Conservation (phyloP, 208 protist species). For the Crithidia fasciculata region DNA sequence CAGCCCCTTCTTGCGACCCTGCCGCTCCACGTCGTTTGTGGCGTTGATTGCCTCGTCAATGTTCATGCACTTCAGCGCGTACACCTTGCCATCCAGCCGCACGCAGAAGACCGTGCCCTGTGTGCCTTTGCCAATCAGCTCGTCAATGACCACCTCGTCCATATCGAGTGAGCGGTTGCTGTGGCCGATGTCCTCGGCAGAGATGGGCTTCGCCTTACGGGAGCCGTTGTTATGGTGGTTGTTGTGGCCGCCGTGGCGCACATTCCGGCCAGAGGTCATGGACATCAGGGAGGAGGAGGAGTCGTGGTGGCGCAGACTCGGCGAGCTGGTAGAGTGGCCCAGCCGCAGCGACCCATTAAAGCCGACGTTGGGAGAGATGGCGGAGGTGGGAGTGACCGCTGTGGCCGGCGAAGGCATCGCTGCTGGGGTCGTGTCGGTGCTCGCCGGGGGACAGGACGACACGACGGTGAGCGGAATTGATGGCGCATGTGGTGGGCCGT, state of each 20-base stretch:
- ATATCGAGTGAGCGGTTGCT: conserved; percentile 79
- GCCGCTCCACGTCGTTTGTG: conserved; percentile 74
- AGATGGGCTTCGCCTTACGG: conserved; percentile 40
- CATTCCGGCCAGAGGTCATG: conserved; percentile 16
- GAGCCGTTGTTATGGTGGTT: conserved; percentile 9
- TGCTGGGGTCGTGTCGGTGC: neutral
- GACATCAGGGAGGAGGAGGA: conserved; percentile 41
- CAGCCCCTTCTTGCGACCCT: conserved; percentile 82
- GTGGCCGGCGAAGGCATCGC: conserved; percentile 7
- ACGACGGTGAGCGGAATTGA: no score
- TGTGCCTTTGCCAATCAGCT: conserved; percentile 73
- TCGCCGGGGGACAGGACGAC: neutral
- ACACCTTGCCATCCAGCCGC: conserved; percentile 70
- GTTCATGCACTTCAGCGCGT: conserved; percentile 88
- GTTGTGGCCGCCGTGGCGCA: conserved; percentile 14
- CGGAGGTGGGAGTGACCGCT: conserved; percentile 17
- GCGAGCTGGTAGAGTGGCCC: conserved; percentile 10
- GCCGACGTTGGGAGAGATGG: conserved; percentile 2
- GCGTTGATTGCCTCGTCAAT: conserved; percentile 76
- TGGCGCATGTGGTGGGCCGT: no score
- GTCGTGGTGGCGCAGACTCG: conserved; percentile 26
- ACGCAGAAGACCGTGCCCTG: conserved; percentile 88
- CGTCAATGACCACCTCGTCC: conserved; percentile 66
- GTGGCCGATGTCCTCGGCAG: conserved; percentile 65
- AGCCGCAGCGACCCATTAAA: conserved; percentile 10